Evolutionary conservation across 2,329 filamentous ascomycete species (phyloP), one percentile per base, ranked within the genome.

Genomic region (Aspergillus ochraceoroseus): DNA sequence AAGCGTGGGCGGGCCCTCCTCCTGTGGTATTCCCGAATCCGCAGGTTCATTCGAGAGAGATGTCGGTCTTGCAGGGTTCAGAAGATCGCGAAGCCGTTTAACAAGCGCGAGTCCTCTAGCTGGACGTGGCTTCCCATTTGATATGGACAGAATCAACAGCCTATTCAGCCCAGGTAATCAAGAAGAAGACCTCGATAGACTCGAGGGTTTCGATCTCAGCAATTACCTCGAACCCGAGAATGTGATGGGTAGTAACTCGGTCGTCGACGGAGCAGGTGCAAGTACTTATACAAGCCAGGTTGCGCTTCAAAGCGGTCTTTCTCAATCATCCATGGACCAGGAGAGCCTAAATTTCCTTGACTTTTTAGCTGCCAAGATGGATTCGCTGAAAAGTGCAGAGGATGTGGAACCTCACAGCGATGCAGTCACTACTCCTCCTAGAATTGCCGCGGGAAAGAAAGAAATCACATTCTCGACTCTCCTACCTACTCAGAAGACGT

Each of bases 401-500:
- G 50, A 35, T 18, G 50, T 53, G 26, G 46, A 47, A 9, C 32
- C 39, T 30, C 48, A 27, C 7, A 35, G 43, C 20, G 48, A 32
- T 13, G 41, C 47, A 15, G n/a, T 19, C 15, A 17, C 2, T 26
- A 15, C 33, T 5, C 12, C 6, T 8, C 13, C 22, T 27, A 25
- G 12, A 9, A 11, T 3, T 23, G 9, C 19, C 5, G 20, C 18
- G 7, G n/a, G 29, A 25, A 11, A 7, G 9, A 17, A 41, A 32
- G 15, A 49, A 14, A 68, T 92, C 28, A 67, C 73, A 0, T 94
- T 95, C 56, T 77, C 82, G 31, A 68, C 79, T 33, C 65, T 95
- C 7, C 77, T 92, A 30, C 71, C 77, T n/a, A 74, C 79, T 0
- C 56, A 57, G 7, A 64, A 70, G 28, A 78, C 76, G 19, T 70